Conservation (phyloP, 2,329 filamentous ascomycete species). For the Aspergillus versicolor region DNA sequence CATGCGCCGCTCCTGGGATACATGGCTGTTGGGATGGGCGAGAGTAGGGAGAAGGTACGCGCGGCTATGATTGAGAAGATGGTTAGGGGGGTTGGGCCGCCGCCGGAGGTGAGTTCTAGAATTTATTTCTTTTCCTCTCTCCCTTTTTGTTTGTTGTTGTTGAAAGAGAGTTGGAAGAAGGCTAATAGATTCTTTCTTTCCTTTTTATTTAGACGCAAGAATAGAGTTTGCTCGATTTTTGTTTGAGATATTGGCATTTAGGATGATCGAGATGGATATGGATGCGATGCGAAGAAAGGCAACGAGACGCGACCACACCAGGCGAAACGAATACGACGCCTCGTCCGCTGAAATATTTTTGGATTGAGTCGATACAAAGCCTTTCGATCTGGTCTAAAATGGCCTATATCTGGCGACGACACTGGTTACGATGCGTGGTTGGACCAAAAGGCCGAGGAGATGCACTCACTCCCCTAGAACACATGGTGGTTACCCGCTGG, state of each 20-base stretch:
- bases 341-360: neutral
- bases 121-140: neutral
- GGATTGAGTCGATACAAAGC: neutral
- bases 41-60: slow-evolving; percentile 76
- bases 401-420: neutral
- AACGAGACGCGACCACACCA: neutral
- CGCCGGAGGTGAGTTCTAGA: slow-evolving; percentile 55
- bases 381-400: neutral
- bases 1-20: slow-evolving; percentile 87
- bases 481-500: neutral
- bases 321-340: neutral
- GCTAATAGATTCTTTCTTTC: neutral
- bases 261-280: neutral
- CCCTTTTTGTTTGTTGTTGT: no score
- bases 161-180: no score
- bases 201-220: slow-evolving; percentile 11
- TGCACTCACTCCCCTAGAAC: neutral
- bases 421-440: neutral
- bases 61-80: slow-evolving; percentile 75
- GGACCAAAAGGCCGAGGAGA: neutral
- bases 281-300: neutral
- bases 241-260: neutral
- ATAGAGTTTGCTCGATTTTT: neutral
- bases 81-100: slow-evolving; percentile 65
- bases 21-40: slow-evolving; percentile 85